Evolutionary conservation across 805 yeast genomes (phyloP), one percentile per base, ranked within the genome.

Genomic region (Candida silvicultrix): DNA sequence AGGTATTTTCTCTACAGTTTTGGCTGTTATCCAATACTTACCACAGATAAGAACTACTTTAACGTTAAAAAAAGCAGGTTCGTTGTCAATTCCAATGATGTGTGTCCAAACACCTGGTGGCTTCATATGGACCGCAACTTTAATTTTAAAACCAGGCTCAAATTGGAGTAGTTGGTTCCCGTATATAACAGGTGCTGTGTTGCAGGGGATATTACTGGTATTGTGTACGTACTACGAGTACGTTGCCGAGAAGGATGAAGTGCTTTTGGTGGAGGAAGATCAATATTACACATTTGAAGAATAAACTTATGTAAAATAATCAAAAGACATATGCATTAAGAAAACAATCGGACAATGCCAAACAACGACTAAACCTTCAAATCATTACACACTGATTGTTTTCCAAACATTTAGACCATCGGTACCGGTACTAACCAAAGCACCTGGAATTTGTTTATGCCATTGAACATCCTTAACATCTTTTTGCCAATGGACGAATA

Each of bases 391-490:
- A 64, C 96, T 85, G 59, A 94, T 94, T 18, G 97, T 92, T 72
- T 94, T 94, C 97, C 97, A 94, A 37, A 92, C 71, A 60, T 87
- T 86, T 64, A 94, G 73, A 36, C 99, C 99, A 59, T 92, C 97
- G 34, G 92, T 83, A 54, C 99, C 99, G 2, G 98, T 92, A 57
- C 95, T 83, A 16, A 89, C 89, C 60, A 94, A 75, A 54, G 95
- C 83, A 41, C 99, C 99, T 3, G 99, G 99, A 46, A 94, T 87
- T 71, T 94, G 98, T 60, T 73, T 81, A 67, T 92, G 97, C 99
- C 99, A 94, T 68, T 95, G 86, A 42, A 92, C 97, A 65, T 94
- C 99, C 71, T 94, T 94, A 45, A 92, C 97, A 60, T 94, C 95
- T 57, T 83, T 82, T 71, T 94, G 99, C 98, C 98, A 94, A 66